Percentiles rank a stretch among this genome's conserved stretches.
Evolutionary conservation across 2,329 filamentous ascomycete species (phyloP).

Genomic region (Cladosporium halotolerans): DNA sequence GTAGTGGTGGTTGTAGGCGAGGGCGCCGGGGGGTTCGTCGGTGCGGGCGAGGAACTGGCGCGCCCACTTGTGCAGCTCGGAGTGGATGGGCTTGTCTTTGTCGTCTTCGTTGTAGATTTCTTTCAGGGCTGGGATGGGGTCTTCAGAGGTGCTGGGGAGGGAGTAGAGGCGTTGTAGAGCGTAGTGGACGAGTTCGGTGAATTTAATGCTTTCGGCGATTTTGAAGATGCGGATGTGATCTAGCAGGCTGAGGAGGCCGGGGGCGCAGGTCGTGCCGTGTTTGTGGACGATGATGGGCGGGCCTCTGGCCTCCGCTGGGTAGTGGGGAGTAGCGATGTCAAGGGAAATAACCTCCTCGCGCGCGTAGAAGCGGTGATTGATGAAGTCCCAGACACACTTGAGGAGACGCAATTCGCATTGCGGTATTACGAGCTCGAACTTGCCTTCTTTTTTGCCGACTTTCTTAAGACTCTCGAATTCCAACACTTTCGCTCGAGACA

Average conservation of each 20-base stretch:
- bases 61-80: slow-evolving; percentile 24
- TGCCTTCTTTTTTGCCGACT: slow-evolving; percentile 26
- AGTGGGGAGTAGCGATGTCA: not conserved
- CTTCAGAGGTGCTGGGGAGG: slow-evolving; percentile 28
- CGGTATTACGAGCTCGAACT: slow-evolving; percentile 29
- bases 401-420: slow-evolving; percentile 28
- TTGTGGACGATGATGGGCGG: not conserved
- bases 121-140: slow-evolving; percentile 32
- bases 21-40: slow-evolving; percentile 1
- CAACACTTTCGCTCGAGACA: slow-evolving; percentile 26
- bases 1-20: not conserved
- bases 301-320: not conserved
- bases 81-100: slow-evolving; percentile 15
- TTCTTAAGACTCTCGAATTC: slow-evolving; percentile 27
- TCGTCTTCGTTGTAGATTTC: slow-evolving; percentile 29
- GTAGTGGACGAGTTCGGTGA: slow-evolving; percentile 32
- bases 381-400: slow-evolving; percentile 30
- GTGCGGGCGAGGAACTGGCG: slow-evolving; percentile 18
- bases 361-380: slow-evolving; percentile 13
- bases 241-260: slow-evolving; percentile 13
- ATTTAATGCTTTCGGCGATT: slow-evolving; percentile 29
- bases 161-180: slow-evolving; percentile 31
- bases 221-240: slow-evolving; percentile 29
- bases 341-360: not conserved
- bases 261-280: not conserved